These are phyloP conservation scores for Salvia sclarea DNA, from an alignment of 305 asterid genomes.

Conservation along the genomic window DNA sequence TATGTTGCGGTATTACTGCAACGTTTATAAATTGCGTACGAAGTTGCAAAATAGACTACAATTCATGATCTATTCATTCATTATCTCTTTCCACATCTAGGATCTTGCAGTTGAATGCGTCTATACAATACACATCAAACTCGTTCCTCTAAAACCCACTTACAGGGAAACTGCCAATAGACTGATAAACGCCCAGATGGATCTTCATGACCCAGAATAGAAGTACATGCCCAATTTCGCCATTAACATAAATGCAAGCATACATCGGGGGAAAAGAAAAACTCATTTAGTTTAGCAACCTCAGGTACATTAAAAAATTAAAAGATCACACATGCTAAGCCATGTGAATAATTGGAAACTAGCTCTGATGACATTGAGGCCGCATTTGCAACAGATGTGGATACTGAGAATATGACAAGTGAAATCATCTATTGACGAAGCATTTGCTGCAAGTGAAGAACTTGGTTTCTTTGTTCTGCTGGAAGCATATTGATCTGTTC, in stretches of 20 bases:
- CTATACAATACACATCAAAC: too few species aligned
- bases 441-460: conserved; percentile 89
- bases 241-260: conserved; percentile 1
- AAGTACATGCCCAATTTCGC: neutral
- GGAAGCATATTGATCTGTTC: conserved; percentile 89
- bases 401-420: neutral
- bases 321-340: neutral
- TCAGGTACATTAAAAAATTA: neutral
- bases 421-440: conserved; percentile 59
- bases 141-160: too few species aligned
- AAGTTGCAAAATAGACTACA: too few species aligned
- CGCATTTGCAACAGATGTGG: neutral
- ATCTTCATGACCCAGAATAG: neutral
- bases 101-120: too few species aligned
- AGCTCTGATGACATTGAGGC: conserved; percentile 5
- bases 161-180: too few species aligned
- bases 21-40: too few species aligned
- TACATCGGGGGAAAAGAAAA: neutral
- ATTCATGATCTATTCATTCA: too few species aligned
- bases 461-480: conserved; percentile 80
- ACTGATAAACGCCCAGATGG: too few species aligned
- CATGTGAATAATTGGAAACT: conserved; percentile 6
- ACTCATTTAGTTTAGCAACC: conserved; percentile 14
- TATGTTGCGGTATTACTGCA: too few species aligned
- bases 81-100: too few species aligned